Evolutionary conservation across 2,329 filamentous ascomycete species (phyloP), one percentile per base, ranked within the genome.

Genomic region (Aspergillus proliferans): DNA sequence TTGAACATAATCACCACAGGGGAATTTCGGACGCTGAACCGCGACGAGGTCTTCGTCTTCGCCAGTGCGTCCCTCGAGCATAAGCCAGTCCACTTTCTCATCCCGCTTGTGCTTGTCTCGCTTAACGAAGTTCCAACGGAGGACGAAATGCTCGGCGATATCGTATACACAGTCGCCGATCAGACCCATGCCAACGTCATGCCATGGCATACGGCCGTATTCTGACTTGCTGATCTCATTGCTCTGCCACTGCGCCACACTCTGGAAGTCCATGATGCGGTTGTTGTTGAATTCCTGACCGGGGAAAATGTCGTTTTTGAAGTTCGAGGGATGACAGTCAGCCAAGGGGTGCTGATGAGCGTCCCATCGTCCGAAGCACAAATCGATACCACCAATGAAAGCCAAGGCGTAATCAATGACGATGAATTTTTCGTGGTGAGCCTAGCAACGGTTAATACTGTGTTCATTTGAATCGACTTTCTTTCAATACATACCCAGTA

Each of bases 261-360:
- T 86, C 59, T 96, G 80, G 66, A 97, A 98, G 62, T 98, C 93
- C 85, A 95, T 87, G 58, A 97, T 85, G 34, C 92, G 83, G 67
- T 95, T 96, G 70, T 97, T 97, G 70, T 97, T 97, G 76, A 94
- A 97, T 62, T 98, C 93, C 64, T 98, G 93, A 0, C 93, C 93
- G 0, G 93, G 91, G 78, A 89, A 98, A 18, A 96, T 77, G 67
- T 96, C 91, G 47, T 91, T 82, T 12, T 81, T 76, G 15, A 95
- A 81, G 18, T 87, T 88, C 40, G 85, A 84, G 0, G 92, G 92
- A 65, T 97, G 91, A 0, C 91, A 84, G 66, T 97, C 93, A 1
- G 92, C 80, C 12, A 96, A 77, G 1, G 85, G 80, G 70, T 97
- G 93, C 62, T 95, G 88, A 54, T 87, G 82, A 48, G 81, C 80